Conservation (phyloP, 306 rosid genomes). For the Gynostemma pentaphyllum region DNA sequence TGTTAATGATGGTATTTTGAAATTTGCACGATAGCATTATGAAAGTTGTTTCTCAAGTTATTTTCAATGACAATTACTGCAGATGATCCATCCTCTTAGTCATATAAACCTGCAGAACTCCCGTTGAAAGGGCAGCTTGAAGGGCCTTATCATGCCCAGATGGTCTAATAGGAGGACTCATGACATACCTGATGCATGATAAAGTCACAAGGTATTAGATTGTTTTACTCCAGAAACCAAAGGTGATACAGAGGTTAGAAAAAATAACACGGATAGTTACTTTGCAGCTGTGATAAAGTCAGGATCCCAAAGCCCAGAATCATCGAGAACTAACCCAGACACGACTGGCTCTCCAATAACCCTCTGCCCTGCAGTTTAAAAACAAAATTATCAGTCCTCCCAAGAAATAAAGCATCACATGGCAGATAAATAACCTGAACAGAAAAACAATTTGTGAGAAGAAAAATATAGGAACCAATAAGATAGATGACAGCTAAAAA, state of each 20-base stretch:
- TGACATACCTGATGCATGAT: constrained; percentile 67
- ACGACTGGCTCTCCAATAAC: constrained; percentile 82
- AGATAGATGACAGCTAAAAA: not conserved
- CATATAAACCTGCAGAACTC: constrained; percentile 65
- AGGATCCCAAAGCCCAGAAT: constrained; percentile 85
- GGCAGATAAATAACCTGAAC: not conserved
- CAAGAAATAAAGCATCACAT: constrained; percentile 1
- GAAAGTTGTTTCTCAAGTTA: not conserved
- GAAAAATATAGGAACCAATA: not conserved
- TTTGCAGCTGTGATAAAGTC: constrained; percentile 73
- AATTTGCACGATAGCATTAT: constrained; percentile 3
- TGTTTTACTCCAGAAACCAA: constrained; percentile 5
- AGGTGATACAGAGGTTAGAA: constrained; percentile 12
- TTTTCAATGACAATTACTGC: not conserved
- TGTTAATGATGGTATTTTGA: not conserved
- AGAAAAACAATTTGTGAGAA: not conserved
- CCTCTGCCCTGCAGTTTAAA: constrained; percentile 52
- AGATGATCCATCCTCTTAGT: not conserved
- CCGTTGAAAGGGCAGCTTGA: constrained; percentile 79
- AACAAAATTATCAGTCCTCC: not conserved
- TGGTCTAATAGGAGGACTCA: constrained; percentile 91
- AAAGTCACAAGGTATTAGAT: not conserved
- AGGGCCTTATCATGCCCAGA: constrained; percentile 83
- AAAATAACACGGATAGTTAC: constrained; percentile 28
- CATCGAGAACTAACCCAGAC: constrained; percentile 85